Conservation (phyloP, 2,329 filamentous ascomycete genomes). For the Corinectria fuckeliana region DNA sequence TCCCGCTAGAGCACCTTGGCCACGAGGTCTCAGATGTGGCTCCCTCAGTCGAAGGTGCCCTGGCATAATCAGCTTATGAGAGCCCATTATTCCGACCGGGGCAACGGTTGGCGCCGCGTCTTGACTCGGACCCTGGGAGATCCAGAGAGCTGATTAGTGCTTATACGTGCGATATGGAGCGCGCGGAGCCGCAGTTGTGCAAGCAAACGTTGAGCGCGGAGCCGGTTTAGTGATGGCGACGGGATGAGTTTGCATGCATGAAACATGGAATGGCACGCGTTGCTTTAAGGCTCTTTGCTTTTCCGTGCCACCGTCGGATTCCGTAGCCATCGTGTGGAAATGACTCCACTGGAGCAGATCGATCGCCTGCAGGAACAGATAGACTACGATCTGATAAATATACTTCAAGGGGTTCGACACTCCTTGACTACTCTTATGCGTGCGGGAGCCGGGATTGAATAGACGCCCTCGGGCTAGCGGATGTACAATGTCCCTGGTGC, state of each 20-base stretch:
- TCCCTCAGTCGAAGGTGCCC: not conserved
- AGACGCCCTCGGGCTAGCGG: not conserved
- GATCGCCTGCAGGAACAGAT: too few species aligned
- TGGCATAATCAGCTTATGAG: not conserved
- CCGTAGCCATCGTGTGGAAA: not conserved
- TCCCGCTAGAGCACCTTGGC: too few species aligned
- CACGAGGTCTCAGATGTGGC: not conserved
- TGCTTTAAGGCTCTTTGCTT: not conserved
- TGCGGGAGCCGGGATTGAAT: not conserved
- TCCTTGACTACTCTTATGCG: too few species aligned
- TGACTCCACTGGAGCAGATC: not conserved
- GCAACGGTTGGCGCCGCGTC: not conserved
- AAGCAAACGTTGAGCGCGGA: not conserved
- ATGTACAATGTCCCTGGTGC: not conserved
- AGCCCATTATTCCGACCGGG: not conserved
- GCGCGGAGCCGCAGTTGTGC: constrained; percentile 6
- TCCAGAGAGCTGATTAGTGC: constrained; percentile 59
- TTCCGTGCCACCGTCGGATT: not conserved
- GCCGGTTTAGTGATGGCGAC: not conserved
- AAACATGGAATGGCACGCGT: not conserved
- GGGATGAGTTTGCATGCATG: not conserved
- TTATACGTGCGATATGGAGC: constrained; percentile 71
- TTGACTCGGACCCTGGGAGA: not conserved
- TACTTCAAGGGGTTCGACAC: not conserved
- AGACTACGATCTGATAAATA: not conserved